phyloP scores from a whole-genome alignment of 306 rosid species.

The Citrullus mucosospermus region DNA sequence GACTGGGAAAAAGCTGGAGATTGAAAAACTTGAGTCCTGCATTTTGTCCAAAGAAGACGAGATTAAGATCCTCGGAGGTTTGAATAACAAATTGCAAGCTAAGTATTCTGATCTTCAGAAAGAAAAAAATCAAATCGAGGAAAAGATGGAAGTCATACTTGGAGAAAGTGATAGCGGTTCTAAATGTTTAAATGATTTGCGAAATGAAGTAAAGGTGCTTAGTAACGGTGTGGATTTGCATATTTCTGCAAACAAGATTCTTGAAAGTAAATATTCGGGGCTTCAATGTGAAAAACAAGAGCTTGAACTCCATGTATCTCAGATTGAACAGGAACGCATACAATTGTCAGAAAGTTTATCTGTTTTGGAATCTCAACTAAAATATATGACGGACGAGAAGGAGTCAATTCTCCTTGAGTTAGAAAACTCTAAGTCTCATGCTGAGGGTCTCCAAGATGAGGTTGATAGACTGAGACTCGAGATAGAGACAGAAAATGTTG shows the following conservation, averaged over 20 bases:
- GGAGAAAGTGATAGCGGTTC: slow-evolving; percentile 23
- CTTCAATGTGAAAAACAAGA: slow-evolving; percentile 21
- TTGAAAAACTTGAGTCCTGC: slow-evolving; percentile 16
- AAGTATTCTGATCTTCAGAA: slow-evolving; percentile 20
- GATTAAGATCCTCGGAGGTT: slow-evolving; percentile 9
- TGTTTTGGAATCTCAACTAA: slow-evolving; percentile 22
- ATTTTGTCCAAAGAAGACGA: slow-evolving; percentile 25
- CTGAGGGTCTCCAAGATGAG: slow-evolving; percentile 17
- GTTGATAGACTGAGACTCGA: slow-evolving; percentile 9
- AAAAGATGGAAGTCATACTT: slow-evolving; percentile 18
- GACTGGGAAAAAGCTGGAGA: slow-evolving; percentile 10
- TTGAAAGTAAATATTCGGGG: slow-evolving; percentile 23
- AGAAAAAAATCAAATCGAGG: slow-evolving; percentile 24
- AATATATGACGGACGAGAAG: slow-evolving; percentile 7
- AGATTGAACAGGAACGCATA: slow-evolving; percentile 19
- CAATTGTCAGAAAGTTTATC: slow-evolving; percentile 13
- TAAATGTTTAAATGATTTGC: slow-evolving; percentile 24
- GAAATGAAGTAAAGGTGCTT: slow-evolving; percentile 19
- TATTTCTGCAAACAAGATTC: slow-evolving; percentile 19
- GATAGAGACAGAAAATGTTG: slow-evolving; percentile 14
- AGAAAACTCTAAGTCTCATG: slow-evolving; percentile 19
- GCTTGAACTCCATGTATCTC: slow-evolving; percentile 19
- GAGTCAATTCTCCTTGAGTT: slow-evolving; percentile 16
- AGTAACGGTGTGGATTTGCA: slow-evolving; percentile 20
- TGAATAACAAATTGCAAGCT: slow-evolving; percentile 20